Conservation (phyloP, 257 asterid species). For the Solanum appendiculatum region DNA sequence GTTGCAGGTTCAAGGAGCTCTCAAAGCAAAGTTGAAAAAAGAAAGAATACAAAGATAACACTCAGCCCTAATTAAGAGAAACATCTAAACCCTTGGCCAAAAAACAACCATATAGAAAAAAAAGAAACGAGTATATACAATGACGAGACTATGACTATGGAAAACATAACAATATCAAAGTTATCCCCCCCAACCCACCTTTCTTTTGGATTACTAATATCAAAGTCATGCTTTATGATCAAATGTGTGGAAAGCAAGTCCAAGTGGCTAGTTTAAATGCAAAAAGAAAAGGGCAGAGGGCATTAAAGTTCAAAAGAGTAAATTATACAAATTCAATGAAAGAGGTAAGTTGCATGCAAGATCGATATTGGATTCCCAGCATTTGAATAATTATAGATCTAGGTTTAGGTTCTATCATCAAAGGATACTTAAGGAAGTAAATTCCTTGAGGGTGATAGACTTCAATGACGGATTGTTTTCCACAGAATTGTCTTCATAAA, state of each 20-base stretch:
- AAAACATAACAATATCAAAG: neutral
- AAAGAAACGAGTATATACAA: neutral
- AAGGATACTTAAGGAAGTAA: constrained; percentile 90
- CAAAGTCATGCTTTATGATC: neutral
- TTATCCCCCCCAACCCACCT: neutral
- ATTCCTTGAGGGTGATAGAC: constrained; percentile 87
- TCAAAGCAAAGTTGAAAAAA: neutral
- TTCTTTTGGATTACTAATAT: neutral
- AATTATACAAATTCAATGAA: neutral
- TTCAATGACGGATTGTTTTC: constrained; percentile 91
- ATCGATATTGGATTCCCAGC: neutral
- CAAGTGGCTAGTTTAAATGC: neutral
- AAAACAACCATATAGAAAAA: neutral
- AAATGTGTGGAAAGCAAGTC: neutral
- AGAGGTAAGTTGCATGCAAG: neutral
- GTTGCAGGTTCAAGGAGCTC: neutral
- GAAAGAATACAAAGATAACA: neutral
- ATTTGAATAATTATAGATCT: neutral
- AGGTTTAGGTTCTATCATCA: neutral
- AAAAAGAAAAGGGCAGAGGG: neutral
- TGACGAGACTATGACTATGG: neutral
- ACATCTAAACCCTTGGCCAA: neutral
- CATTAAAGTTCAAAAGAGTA: neutral
- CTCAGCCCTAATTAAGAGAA: neutral
- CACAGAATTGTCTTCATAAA: constrained; percentile 88